Base-by-base conservation (phyloP, 176 grass and related monocot species). In the Phyllostachys edulis region DNA sequence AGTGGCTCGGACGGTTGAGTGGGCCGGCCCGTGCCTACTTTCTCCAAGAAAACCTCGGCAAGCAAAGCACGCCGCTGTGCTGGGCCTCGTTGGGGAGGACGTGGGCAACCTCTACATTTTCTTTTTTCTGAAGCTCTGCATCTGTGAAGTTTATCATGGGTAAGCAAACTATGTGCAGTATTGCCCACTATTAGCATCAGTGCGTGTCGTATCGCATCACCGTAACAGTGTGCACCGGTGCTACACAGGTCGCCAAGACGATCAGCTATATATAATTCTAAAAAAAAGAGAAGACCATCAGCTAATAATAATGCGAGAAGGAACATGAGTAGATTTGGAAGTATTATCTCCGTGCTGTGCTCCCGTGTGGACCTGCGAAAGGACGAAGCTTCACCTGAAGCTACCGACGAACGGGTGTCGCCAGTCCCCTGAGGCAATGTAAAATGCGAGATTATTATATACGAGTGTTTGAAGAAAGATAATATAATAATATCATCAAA, bases 371-470 rank as follows among this genome's bases (percentile, higher is more conserved):
- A 59, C 49, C 18, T 34, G 61, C 50, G 29, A 51, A 46, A 38
- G 1, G 9, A 68, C 13, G 81, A 85, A 89, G 69, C 82, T 89
- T 80, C 87, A 50, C 2, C 49, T 45, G 64, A 81, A 81, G 70
- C 77, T 15, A 41, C 78, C 7, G 44, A 52, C 60, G 69, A 21
- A 59, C 75, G 67, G 39, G 50, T 79, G 75, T 47, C 42, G 32
- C 29, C 9, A 56, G 12, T n/a, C 18, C 23, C 65, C 68, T 1
- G 1, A 29, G 29, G 1, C 1, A 29, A 29, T 1, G 0, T 29
- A 29, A 1, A 29, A 29, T 29, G 1, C 29, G 0, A 29, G 1
- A 29, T 29, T 0, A 29, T 29, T 29, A 29, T 29, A 29, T 29
- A 29, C 29, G 29, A 29, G 29, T 29, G n/a, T n/a, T n/a, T n/a